Percentiles rank a stretch among this genome's conserved stretches.
Evolutionary conservation across 768 basidiomycete species (phyloP).

Genomic region (Dioszegia crocea): DNA sequence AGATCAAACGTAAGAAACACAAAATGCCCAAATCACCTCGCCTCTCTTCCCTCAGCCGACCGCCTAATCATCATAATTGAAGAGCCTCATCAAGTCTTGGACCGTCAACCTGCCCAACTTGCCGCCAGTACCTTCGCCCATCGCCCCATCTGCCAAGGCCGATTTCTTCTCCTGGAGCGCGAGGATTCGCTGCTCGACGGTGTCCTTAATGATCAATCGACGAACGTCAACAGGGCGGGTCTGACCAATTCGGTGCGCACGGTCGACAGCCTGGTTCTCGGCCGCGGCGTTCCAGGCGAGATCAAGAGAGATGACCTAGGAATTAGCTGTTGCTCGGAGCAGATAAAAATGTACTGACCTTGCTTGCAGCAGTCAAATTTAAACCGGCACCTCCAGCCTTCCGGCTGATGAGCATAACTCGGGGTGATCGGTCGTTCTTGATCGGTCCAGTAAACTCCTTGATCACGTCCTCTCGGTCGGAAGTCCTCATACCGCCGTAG

Average conservation of each 20-base stretch:
- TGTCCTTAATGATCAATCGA: conserved; percentile 48
- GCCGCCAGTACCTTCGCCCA: conserved; percentile 44
- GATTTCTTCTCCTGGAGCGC: conserved; percentile 51
- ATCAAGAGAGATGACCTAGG: conserved; percentile 45
- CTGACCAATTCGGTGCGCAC: conserved; percentile 51
- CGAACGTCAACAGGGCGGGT: conserved; percentile 44
- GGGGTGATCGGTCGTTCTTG: conserved; percentile 26
- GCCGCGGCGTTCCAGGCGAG: conserved; percentile 50
- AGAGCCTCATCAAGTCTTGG: conserved; percentile 35
- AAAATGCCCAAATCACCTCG: not conserved
- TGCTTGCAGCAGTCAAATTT: conserved; percentile 34
- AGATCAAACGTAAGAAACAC: not conserved
- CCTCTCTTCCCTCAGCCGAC: conserved; percentile 6
- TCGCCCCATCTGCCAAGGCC: conserved; percentile 47
- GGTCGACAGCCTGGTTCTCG: conserved; percentile 48
- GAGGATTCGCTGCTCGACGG: conserved; percentile 64
- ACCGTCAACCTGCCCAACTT: conserved; percentile 38
- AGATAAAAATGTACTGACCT: conserved; percentile 3
- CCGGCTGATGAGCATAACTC: conserved; percentile 49
- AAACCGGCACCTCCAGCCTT: conserved; percentile 51
- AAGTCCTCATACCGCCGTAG: conserved; percentile 47
- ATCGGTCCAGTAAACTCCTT: conserved; percentile 32
- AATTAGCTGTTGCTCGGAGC: not conserved
- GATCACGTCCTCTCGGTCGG: conserved; percentile 43
- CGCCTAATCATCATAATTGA: conserved; percentile 17